These are phyloP conservation scores for Noccaea bulbosa DNA, from an alignment of 345 rosid species.

Conservation along the genomic window DNA sequence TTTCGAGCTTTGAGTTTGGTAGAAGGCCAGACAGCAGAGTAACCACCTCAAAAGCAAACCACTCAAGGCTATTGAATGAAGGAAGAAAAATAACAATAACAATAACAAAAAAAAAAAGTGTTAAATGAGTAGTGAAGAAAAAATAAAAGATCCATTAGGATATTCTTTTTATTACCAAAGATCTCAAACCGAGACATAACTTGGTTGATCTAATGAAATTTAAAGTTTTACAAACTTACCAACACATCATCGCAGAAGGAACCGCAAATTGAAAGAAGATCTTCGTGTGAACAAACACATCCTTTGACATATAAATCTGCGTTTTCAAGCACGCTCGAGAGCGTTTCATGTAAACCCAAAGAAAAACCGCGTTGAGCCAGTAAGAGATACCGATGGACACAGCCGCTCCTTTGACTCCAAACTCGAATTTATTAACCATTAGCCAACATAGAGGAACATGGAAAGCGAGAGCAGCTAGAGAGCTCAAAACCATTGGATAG, in stretches of 20 bases:
- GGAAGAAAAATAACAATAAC: not conserved
- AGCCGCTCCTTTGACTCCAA: slow-evolving; percentile 45
- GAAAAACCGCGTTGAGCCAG: slow-evolving; percentile 39
- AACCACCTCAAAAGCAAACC: slow-evolving; percentile 69
- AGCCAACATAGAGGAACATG: slow-evolving; percentile 43
- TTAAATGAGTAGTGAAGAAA: not conserved
- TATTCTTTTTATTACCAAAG: not conserved
- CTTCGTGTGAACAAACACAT: slow-evolving; percentile 37
- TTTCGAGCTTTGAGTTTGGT: slow-evolving; percentile 62
- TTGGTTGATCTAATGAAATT: not conserved
- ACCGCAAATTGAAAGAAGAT: slow-evolving; percentile 40
- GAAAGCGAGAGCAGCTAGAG: slow-evolving; percentile 34
- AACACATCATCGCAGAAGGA: slow-evolving; percentile 49
- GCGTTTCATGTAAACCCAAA: slow-evolving; percentile 44
- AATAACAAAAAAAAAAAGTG: not conserved
- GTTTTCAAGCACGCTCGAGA: slow-evolving; percentile 22
- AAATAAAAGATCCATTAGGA: not conserved
- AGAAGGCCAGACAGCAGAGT: slow-evolving; percentile 62
- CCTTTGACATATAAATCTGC: slow-evolving; percentile 26
- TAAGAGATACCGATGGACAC: slow-evolving; percentile 33
- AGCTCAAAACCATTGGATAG: slow-evolving; percentile 44
- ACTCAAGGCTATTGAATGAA: slow-evolving; percentile 53
- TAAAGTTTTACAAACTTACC: slow-evolving; percentile 26
- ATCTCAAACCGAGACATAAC: not conserved
- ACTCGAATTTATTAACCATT: slow-evolving; percentile 38